Evolutionary conservation across 352 stramenopile genomes (phyloP), one percentile per base, ranked within the genome.

Genomic region (Globisporangium polare): DNA sequence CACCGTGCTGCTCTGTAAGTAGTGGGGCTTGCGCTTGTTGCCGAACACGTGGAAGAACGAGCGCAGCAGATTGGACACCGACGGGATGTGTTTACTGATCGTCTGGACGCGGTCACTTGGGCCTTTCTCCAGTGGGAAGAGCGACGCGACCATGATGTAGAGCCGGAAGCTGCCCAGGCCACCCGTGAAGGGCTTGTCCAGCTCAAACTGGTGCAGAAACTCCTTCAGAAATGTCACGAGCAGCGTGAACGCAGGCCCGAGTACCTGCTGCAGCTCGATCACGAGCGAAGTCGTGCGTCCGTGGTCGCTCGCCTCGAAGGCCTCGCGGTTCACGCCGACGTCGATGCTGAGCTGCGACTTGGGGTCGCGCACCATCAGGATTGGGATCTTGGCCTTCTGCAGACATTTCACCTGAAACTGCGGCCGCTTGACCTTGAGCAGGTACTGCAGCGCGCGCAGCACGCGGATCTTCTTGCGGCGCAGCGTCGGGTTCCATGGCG

Each of bases 171-270:
- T 92, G 5, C 82, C 85, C 13, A 94, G 66, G 0, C 85, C 85
- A 17, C 82, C 85, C 10, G 82, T 90, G 59, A 88, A 92, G 7
- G 80, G 85, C 50, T 92, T 94, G 72, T 92, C 80, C 5, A 94
- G 67, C 2, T 86, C 77, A 29, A 88, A 88, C 54, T 92, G 78
- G 52, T 91, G 77, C 58, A 92, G 31, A 62, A 91, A 90, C 62
- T 92, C 82, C 61, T 92, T 92, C 13, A 94, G 55, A 39, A 91
- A 87, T 50, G 73, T 68, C 15, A 90, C 76, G 27, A 93, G 65
- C 33, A 69, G 70, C 0, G 63, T 76, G 61, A 89, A 93, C 26
- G 70, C 53, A 18, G n/a, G 39, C 0, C 83, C 80, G 9, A 89
- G 62, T 20, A 67, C 59, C 4, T 58, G 42, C 42, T 89, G 80